Evolutionary conservation across 306 rosid genomes (phyloP).

Genomic region (Medicago arabica): DNA sequence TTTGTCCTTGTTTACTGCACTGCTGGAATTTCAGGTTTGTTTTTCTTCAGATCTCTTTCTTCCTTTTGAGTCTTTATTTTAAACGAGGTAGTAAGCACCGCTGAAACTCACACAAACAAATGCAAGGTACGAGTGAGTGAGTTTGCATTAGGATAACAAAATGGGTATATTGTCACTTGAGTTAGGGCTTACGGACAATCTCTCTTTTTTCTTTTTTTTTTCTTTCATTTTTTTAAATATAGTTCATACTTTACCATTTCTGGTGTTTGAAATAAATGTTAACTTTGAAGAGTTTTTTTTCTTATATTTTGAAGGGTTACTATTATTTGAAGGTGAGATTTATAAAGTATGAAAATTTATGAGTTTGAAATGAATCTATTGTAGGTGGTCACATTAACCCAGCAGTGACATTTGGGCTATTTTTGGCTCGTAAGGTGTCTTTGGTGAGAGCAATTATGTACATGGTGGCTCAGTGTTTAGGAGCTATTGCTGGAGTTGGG

Average conservation of each 20-base stretch:
- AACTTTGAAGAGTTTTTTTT: not conserved
- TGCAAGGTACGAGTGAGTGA: no score
- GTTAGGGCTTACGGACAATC: no score
- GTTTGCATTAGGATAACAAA: no score
- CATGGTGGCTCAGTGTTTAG: conserved; percentile 89
- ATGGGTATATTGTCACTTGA: no score
- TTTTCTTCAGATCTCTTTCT: conserved; percentile 31
- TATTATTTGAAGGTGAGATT: not conserved
- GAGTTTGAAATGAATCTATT: not conserved
- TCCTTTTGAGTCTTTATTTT: no score
- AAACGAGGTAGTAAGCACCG: no score
- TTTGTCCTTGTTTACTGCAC: conserved; percentile 96
- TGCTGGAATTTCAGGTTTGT: conserved; percentile 88
- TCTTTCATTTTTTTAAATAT: no score
- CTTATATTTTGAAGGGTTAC: not conserved
- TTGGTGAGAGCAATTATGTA: conserved; percentile 75
- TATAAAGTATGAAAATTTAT: not conserved
- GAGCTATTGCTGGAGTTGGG: conserved; percentile 89
- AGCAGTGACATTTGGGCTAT: conserved; percentile 93
- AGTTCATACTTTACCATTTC: not conserved
- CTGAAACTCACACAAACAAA: no score
- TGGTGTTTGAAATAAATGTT: conserved; percentile 19
- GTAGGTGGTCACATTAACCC: conserved; percentile 99
- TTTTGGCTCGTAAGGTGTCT: conserved; percentile 95
- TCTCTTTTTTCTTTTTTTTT: no score